Evolutionary conservation across 164 flowering plant species (phyloP).

Genomic region (Stephania yunnanensis): DNA sequence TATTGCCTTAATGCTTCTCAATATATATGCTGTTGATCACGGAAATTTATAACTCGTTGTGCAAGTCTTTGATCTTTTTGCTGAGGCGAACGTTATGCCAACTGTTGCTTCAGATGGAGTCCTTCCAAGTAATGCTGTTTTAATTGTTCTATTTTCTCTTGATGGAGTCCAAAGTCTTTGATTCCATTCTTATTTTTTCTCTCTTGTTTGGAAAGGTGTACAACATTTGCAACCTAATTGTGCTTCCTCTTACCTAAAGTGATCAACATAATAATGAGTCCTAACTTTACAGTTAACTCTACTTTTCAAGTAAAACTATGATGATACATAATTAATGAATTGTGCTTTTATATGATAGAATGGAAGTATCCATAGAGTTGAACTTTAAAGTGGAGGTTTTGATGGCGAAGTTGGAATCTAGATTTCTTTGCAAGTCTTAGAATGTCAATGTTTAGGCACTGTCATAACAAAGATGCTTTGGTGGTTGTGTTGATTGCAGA

Average conservation of each 20-base stretch:
- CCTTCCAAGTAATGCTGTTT: too few species aligned
- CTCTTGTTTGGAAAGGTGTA: too few species aligned
- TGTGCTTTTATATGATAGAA: background rate
- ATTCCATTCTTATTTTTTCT: too few species aligned
- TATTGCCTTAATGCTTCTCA: background rate
- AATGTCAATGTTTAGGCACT: background rate
- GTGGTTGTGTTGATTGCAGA: constrained; percentile 32
- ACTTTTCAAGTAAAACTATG: background rate
- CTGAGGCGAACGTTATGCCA: too few species aligned
- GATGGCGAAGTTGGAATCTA: background rate
- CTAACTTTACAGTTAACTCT: background rate
- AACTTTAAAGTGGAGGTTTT: background rate
- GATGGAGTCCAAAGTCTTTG: too few species aligned
- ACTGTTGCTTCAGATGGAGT: too few species aligned
- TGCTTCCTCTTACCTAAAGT: too few species aligned
- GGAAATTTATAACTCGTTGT: too few species aligned
- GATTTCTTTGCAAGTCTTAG: background rate
- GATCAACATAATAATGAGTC: background rate
- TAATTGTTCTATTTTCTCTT: too few species aligned
- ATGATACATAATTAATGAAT: background rate
- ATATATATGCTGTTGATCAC: too few species aligned
- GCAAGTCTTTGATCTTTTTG: too few species aligned
- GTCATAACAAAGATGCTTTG: background rate
- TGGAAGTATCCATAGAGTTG: background rate
- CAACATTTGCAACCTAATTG: too few species aligned